These are phyloP conservation scores for Cyclotella sp. DNA, from an alignment of 108 stramenopile species.

Conservation along the genomic window DNA sequence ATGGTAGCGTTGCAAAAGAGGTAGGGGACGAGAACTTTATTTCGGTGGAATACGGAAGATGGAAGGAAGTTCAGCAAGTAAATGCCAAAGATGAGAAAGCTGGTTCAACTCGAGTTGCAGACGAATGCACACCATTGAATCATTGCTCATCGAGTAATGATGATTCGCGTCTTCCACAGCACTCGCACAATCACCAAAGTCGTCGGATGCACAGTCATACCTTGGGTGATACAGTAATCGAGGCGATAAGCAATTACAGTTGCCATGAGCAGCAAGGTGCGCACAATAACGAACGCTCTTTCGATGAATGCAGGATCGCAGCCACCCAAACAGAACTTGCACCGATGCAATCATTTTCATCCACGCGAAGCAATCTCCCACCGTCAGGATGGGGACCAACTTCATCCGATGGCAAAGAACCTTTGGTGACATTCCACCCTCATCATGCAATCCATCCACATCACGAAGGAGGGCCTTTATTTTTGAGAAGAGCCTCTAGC, in stretches of 20 bases:
- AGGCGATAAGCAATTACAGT: slow-evolving; percentile 55
- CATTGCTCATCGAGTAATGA: slow-evolving; percentile 20
- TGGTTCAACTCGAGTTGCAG: neutral
- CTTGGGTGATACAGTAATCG: slow-evolving; percentile 45
- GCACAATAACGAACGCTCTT: neutral
- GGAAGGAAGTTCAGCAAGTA: neutral
- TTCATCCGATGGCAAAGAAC: slow-evolving; percentile 35
- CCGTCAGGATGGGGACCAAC: slow-evolving; percentile 38
- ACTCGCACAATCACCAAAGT: slow-evolving; percentile 9
- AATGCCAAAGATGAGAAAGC: neutral
- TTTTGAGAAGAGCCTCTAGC: slow-evolving; percentile 22
- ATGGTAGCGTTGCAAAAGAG: neutral
- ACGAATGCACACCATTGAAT: slow-evolving; percentile 16
- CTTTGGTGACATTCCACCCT: slow-evolving; percentile 50
- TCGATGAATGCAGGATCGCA: neutral
- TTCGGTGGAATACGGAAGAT: slow-evolving; percentile 17
- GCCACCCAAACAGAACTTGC: neutral
- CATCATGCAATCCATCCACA: slow-evolving; percentile 56
- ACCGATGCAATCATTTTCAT: neutral
- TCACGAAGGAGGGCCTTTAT: slow-evolving; percentile 27
- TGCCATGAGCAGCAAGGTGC: slow-evolving; percentile 27
- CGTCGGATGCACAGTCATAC: slow-evolving; percentile 33
- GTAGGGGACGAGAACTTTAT: neutral
- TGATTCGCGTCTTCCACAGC: slow-evolving; percentile 1
- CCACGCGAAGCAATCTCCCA: neutral